phyloP scores from a whole-genome alignment of 2,329 filamentous ascomycete species.

The Clathrospora elynae region DNA sequence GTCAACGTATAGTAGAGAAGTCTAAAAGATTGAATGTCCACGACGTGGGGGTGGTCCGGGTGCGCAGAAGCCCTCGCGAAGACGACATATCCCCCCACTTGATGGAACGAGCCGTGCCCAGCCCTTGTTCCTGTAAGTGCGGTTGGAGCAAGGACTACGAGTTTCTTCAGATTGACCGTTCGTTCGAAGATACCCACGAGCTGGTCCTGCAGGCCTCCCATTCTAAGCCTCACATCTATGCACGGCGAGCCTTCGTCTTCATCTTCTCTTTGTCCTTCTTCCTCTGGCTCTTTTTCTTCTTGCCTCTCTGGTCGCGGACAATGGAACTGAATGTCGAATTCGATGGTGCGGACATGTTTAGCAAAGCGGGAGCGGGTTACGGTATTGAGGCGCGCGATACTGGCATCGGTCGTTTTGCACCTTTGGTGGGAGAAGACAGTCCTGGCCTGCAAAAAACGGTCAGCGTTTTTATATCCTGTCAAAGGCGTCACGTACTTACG shows the following conservation, averaged over 20 bases:
- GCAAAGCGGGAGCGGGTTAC: constrained; percentile 7
- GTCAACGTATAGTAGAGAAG: too few species aligned
- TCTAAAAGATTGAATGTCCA: too few species aligned
- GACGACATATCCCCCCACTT: too few species aligned
- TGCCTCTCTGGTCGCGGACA: neutral
- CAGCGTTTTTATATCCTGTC: neutral
- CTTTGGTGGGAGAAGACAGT: neutral
- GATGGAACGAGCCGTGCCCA: too few species aligned
- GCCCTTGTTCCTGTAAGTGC: too few species aligned
- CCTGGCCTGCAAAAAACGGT: neutral
- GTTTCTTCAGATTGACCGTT: neutral
- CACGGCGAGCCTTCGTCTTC: neutral
- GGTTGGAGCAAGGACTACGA: constrained; percentile 1
- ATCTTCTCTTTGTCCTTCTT: too few species aligned
- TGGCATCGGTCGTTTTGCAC: constrained; percentile 3
- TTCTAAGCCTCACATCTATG: neutral
- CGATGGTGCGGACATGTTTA: constrained; percentile 2
- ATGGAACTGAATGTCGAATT: neutral
- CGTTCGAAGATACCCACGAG: neutral
- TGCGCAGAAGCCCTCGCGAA: too few species aligned
- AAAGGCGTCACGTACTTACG: neutral
- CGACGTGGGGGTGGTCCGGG: too few species aligned
- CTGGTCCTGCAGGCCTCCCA: neutral
- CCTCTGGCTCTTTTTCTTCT: too few species aligned
- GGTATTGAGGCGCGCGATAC: neutral